Evolutionary conservation across 2,329 filamentous ascomycete species (phyloP), one percentile per base, ranked within the genome.

Genomic region (Hypocreales sp.): DNA sequence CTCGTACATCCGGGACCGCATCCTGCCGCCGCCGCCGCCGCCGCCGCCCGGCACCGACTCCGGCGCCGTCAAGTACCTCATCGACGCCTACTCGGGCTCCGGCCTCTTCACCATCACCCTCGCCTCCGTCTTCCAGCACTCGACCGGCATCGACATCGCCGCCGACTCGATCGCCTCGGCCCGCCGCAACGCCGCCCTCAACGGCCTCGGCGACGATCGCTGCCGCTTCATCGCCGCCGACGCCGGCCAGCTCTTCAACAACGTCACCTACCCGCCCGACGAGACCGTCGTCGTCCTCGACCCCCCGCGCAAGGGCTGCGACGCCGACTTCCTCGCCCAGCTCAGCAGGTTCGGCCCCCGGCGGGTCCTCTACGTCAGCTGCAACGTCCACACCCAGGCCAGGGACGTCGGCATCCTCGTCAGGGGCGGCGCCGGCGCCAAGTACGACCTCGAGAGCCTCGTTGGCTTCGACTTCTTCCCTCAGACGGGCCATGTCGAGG

Each of bases 391-490:
- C 48, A 95, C 87, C 7, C 90, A 95, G 64, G 90, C 90, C 10
- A 62, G 90, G 28, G 90, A 98, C 53, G 75, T 98, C 1, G 90
- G 86, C 0, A 72, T 87, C 34, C 55, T 98, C 42, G 83, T 95
- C 1, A 66, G 77, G 20, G 84, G 86, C 13, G 37, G 50, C 15
- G 50, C 55, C 46, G 51, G 52, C 27, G 54, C 55, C 14, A 56
- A 64, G 35, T 98, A 94, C 53, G 72, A 77, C 50, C 80, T 98
- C 47, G 87, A 95, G 63, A 92, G 80, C 46, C 54, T 98, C 25
- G 66, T 79, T 25, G 90, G 87, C 0, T 95, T 95, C 46, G 90
- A 98, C 49, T 95, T 98, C 53, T 98, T 98, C 55, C 90, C 90
- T 9, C 87, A 95, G 54, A 79, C 74, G 13, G 64, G 67, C 2